Evolutionary conservation across 495 filamentous ascomycete species (phyloP).

Genomic region (Clohesyomyces aquaticus): DNA sequence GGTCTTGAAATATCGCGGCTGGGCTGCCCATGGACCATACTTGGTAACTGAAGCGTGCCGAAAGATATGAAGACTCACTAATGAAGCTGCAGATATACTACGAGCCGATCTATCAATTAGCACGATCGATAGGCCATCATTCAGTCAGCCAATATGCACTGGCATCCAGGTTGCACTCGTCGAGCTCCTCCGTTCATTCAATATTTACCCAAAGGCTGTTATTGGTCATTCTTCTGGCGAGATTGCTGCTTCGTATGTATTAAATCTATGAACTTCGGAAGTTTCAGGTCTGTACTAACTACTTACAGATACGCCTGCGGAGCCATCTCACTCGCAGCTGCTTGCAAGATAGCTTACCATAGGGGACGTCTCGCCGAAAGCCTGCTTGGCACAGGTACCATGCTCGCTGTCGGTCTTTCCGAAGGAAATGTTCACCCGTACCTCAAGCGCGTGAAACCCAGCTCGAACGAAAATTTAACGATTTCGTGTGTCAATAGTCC

Average conservation of each 20-base stretch:
- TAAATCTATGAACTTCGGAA: no score
- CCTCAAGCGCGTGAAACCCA: no score
- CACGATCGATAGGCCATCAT: slow-evolving; percentile 5
- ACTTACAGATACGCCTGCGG: slow-evolving; percentile 11
- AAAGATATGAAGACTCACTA: not conserved
- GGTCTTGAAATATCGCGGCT: not conserved
- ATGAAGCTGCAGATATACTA: not conserved
- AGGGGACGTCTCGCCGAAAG: not conserved
- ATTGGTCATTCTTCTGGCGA: slow-evolving; percentile 29
- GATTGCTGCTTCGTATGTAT: slow-evolving; percentile 32
- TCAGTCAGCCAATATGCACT: slow-evolving; percentile 21
- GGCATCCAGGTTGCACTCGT: slow-evolving; percentile 20
- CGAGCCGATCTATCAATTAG: slow-evolving; percentile 2
- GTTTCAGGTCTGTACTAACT: no score
- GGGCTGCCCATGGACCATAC: slow-evolving; percentile 5
- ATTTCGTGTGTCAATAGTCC: no score
- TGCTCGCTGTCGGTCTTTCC: slow-evolving; percentile 15
- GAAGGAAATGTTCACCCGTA: not conserved
- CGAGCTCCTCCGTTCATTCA: slow-evolving; percentile 2
- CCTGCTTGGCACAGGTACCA: not conserved
- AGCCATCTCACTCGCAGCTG: slow-evolving; percentile 2
- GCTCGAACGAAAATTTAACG: no score
- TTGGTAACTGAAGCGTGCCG: not conserved
- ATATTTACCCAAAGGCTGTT: slow-evolving; percentile 9
- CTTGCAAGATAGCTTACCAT: slow-evolving; percentile 14